These are phyloP conservation scores for Phoenix dactylifera DNA, from an alignment of 176 grass and related monocot species.

Conservation along the genomic window DNA sequence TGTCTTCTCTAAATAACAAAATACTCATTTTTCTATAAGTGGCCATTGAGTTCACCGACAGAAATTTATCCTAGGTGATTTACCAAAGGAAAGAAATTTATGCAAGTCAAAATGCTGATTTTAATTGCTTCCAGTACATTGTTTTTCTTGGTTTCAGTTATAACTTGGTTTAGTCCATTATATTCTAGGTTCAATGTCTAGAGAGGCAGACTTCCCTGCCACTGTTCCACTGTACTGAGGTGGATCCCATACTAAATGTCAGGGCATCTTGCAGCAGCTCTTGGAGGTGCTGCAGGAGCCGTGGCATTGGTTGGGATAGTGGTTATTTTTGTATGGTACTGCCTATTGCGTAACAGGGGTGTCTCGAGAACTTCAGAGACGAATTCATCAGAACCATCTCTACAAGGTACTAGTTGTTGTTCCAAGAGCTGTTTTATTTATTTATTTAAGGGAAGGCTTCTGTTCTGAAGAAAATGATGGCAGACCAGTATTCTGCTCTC, in stretches of 20 bases:
- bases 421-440: background rate
- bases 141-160: slow-evolving; percentile 8
- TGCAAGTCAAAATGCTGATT: too few species aligned
- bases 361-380: slow-evolving; percentile 66
- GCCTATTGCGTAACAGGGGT: slow-evolving; percentile 25
- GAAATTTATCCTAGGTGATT: too few species aligned
- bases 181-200: slow-evolving; percentile 26
- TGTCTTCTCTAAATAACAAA: too few species aligned
- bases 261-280: slow-evolving; percentile 57
- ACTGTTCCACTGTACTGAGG: slow-evolving; percentile 25
- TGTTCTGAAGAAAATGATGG: too few species aligned
- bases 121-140: too few species aligned
- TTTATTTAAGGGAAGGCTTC: too few species aligned
- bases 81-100: too few species aligned
- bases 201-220: slow-evolving; percentile 9
- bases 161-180: slow-evolving; percentile 3
- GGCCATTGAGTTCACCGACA: too few species aligned
- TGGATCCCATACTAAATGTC: slow-evolving; percentile 70
- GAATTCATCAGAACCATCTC: slow-evolving; percentile 52
- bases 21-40: too few species aligned
- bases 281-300: slow-evolving; percentile 81
- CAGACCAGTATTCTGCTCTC: too few species aligned
- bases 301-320: slow-evolving; percentile 36
- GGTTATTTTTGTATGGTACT: slow-evolving; percentile 31
- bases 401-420: slow-evolving; percentile 47